Base-by-base conservation (phyloP, 202 grass and related monocot genomes). In the Musa balbisiana region DNA sequence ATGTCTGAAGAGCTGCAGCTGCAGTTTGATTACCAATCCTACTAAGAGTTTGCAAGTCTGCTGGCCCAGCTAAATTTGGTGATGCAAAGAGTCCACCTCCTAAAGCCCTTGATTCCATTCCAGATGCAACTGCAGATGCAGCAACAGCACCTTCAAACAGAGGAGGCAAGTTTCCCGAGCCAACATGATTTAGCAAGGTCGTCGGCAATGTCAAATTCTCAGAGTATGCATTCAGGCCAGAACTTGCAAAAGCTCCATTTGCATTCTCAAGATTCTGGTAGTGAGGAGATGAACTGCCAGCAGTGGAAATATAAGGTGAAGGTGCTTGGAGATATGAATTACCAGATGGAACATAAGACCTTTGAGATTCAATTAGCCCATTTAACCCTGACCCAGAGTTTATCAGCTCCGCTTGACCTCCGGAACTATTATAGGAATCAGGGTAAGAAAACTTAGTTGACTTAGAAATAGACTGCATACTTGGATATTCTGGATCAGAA, bases 21-120 rank as follows among this genome's bases (percentile, higher is more conserved):
- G 76, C 82, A 55, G 78, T 85, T 14, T 77, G 80, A 83, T 83
- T 85, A 20, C 78, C 84, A 69, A 89, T 66, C 83, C 81, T 76
- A 79, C 77, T 86, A 62, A 76, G 87, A 33, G 79, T 85, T 76
- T 91, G 79, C 74, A 89, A 89, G 67, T 87, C 84, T 21, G 86
- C 80, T 62, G 65, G 53, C 74, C 76, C 84, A 81, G 59, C 77
- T 78, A 89, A 76, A 89, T 89, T 89, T 70, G 53, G 27, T 66
- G 55, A 27, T 50, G 55, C 25, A 76, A 72, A 78, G 71, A 73
- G 25, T 10, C 60, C 43, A 25, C 74, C 58, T 54, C 72, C 78
- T 71, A 72, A 56, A 23, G 29, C 14, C 51, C 53, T 78, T 10
- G 50, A 76, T 26, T 50, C 50, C 51, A 21, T 73, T 58, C 49